Percentiles rank a stretch among this genome's conserved stretches.
Conservation (phyloP, 164 flowering plant species). For the Macadamia tetraphylla region DNA sequence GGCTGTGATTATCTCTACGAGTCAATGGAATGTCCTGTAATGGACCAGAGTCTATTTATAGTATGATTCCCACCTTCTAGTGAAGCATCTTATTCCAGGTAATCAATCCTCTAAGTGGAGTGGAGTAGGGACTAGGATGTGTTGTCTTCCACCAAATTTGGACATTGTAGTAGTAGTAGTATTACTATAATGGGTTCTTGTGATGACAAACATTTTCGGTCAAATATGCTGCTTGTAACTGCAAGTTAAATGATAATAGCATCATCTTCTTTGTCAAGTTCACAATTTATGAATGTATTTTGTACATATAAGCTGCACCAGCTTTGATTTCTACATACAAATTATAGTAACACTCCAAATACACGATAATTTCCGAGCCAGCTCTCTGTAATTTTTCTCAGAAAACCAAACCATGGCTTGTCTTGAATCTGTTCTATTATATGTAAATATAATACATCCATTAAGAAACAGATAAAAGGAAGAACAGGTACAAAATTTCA, state of each 20-base stretch:
- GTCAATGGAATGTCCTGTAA: constrained; percentile 36
- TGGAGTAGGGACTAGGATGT: constrained; percentile 11
- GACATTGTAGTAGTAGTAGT: constrained; percentile 7
- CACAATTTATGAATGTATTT: no score
- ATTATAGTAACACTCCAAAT: constrained; percentile 1
- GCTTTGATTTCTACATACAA: no score
- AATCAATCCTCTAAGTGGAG: constrained; percentile 3
- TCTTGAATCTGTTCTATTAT: background rate
- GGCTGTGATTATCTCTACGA: constrained; percentile 41
- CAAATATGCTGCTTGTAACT: background rate
- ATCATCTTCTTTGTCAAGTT: background rate
- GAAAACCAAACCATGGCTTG: background rate
- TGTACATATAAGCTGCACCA: no score
- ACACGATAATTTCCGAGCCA: background rate
- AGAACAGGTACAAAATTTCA: background rate
- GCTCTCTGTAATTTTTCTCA: background rate
- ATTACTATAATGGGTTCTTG: background rate
- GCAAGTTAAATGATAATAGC: background rate
- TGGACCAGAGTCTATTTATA: constrained; percentile 61
- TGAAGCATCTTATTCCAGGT: constrained; percentile 10
- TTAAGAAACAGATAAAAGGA: constrained; percentile 1
- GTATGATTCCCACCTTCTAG: constrained; percentile 19
- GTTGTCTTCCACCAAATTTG: constrained; percentile 9
- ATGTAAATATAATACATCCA: constrained; percentile 10
- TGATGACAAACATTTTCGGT: background rate